Evolutionary conservation across 352 stramenopile genomes (phyloP).

Genomic region (Phytophthora sojae): DNA sequence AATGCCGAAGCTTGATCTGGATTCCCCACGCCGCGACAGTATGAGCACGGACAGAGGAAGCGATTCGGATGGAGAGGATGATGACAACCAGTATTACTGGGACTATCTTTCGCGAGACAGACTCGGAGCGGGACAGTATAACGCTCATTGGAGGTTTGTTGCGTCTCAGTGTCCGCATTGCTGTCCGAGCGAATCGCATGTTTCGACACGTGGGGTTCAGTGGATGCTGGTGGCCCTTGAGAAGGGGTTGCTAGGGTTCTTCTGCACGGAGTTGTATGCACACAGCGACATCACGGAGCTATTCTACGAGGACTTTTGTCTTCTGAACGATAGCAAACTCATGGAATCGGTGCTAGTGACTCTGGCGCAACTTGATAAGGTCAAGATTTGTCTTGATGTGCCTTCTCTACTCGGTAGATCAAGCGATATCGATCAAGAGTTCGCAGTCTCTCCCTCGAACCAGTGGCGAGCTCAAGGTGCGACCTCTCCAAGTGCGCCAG

Average conservation of each 20-base stretch:
- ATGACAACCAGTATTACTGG: conserved; percentile 71
- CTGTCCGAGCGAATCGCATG: conserved; percentile 61
- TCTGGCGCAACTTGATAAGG: conserved; percentile 59
- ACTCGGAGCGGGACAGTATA: conserved; percentile 53
- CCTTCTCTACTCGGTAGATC: conserved; percentile 49
- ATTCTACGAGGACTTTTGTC: conserved; percentile 64
- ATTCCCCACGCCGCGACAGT: conserved; percentile 30
- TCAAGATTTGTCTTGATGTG: conserved; percentile 64
- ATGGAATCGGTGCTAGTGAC: conserved; percentile 62
- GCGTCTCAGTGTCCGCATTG: conserved; percentile 58
- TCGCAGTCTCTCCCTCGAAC: conserved; percentile 36
- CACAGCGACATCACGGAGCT: conserved; percentile 48
- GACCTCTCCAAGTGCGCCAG: conserved; percentile 25
- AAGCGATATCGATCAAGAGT: conserved; percentile 56
- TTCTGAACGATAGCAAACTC: conserved; percentile 51
- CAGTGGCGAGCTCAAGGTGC: conserved; percentile 17
- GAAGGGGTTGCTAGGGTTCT: conserved; percentile 61
- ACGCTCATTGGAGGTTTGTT: conserved; percentile 73
- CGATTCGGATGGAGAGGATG: conserved; percentile 28
- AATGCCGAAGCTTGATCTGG: conserved; percentile 21
- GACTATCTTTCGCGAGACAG: conserved; percentile 69
- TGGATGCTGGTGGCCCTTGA: conserved; percentile 78
- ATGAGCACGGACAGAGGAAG: conserved; percentile 23
- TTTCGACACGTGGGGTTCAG: conserved; percentile 76
- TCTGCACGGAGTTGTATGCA: conserved; percentile 60